Evolutionary conservation across 2,329 filamentous ascomycete species (phyloP).

Genomic region (Didymella lethalis): DNA sequence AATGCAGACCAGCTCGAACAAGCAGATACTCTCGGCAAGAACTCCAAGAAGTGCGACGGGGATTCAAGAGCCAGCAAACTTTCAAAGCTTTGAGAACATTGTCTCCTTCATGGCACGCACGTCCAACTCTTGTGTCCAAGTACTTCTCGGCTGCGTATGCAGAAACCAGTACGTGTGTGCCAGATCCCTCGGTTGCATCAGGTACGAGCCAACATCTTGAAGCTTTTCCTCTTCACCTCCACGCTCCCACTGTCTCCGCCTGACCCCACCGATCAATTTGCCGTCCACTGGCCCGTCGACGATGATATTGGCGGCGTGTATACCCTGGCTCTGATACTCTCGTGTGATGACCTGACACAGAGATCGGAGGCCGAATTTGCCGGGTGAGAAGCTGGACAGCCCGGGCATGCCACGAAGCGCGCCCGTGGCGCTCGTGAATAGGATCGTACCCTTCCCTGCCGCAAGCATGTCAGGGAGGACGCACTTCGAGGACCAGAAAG

Average conservation of each 20-base stretch:
- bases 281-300: slow-evolving; percentile 4
- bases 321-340: slow-evolving; percentile 19
- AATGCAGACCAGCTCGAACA: too few relatives aligned
- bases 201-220: slow-evolving; percentile 13
- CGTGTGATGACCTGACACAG: slow-evolving; percentile 18
- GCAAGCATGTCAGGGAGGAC: slow-evolving; percentile 31
- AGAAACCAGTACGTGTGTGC: slow-evolving; percentile 31
- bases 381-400: slow-evolving; percentile 29
- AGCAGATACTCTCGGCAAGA: too few relatives aligned
- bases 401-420: slow-evolving; percentile 28
- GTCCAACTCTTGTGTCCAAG: slow-evolving; percentile 36
- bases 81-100: slow-evolving; percentile 17
- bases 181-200: slow-evolving; percentile 24
- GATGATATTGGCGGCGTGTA: slow-evolving; percentile 1
- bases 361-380: slow-evolving; percentile 30
- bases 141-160: slow-evolving; percentile 33
- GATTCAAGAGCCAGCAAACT: too few relatives aligned
- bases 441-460: slow-evolving; percentile 28
- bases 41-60: too few relatives aligned
- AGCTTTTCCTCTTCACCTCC: background rate
- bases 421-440: slow-evolving; percentile 31
- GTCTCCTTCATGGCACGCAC: slow-evolving; percentile 31
- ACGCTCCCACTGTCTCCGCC: slow-evolving; percentile 1
- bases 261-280: background rate
- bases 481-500: slow-evolving; percentile 31